These are phyloP conservation scores for Diutina siamensis DNA, from an alignment of 1,139 yeast genomes.

Conservation along the genomic window DNA sequence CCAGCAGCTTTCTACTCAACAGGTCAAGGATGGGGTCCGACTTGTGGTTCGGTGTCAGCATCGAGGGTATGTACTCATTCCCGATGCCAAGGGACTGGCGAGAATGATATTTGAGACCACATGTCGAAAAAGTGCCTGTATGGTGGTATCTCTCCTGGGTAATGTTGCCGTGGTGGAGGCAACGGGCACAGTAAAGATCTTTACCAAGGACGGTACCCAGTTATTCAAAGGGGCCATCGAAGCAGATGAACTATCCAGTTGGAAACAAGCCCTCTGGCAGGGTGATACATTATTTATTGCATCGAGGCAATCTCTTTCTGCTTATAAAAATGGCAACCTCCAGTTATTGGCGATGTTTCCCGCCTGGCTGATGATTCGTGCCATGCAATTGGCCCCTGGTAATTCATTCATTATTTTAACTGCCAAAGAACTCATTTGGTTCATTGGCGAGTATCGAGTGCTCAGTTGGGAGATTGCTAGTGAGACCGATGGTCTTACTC, in stretches of 20 bases:
- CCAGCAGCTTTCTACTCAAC: no score
- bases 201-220: background rate
- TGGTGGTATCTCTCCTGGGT: background rate
- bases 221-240: background rate
- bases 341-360: slow-evolving; percentile 1
- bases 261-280: background rate
- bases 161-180: background rate
- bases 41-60: background rate
- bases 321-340: background rate
- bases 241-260: background rate
- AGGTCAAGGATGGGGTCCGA: background rate
- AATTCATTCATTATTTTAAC: background rate
- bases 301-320: background rate
- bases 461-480: background rate
- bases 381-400: background rate
- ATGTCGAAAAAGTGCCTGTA: background rate
- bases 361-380: background rate
- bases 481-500: background rate
- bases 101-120: background rate
- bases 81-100: background rate
- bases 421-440: background rate
- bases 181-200: background rate
- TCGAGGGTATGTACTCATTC: background rate
- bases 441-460: background rate
- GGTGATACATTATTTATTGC: background rate